phyloP scores from a whole-genome alignment of 345 rosid species.

The Citrus medica region DNA sequence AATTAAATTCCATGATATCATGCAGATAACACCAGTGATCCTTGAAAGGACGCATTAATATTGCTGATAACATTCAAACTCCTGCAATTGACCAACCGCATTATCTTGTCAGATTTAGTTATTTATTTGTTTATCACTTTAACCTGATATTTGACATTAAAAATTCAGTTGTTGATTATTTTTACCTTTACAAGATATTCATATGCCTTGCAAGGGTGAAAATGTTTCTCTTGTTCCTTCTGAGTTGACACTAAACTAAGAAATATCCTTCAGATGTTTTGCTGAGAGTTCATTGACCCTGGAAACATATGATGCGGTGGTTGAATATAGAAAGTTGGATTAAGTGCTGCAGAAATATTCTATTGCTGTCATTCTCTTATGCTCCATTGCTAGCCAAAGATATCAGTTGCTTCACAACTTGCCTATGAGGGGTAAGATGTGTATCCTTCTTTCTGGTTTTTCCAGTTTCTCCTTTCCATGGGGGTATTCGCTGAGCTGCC shows the following conservation, averaged over 20 bases:
- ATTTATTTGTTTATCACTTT: neutral
- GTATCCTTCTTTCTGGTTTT: neutral
- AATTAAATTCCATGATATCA: neutral
- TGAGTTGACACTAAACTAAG: conserved; percentile 2
- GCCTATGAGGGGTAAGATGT: neutral
- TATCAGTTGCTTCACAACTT: neutral
- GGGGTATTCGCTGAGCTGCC: neutral
- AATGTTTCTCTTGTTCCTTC: neutral
- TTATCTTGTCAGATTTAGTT: neutral
- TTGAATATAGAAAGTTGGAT: conserved; percentile 35
- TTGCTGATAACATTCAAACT: neutral
- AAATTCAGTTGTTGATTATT: neutral
- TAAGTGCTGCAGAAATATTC: conserved; percentile 4
- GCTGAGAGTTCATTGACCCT: conserved; percentile 52
- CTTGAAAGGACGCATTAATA: neutral
- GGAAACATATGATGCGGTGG: conserved; percentile 73
- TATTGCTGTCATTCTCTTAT: neutral
- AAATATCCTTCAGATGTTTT: conserved; percentile 44
- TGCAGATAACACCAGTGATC: neutral
- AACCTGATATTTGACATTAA: neutral
- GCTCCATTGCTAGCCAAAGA: neutral
- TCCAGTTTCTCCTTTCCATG: neutral
- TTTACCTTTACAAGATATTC: neutral
- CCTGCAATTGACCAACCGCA: neutral
- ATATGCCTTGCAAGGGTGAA: neutral